Evolutionary conservation across 495 filamentous ascomycete species (phyloP).

Genomic region (Aspergillus homomorphus): DNA sequence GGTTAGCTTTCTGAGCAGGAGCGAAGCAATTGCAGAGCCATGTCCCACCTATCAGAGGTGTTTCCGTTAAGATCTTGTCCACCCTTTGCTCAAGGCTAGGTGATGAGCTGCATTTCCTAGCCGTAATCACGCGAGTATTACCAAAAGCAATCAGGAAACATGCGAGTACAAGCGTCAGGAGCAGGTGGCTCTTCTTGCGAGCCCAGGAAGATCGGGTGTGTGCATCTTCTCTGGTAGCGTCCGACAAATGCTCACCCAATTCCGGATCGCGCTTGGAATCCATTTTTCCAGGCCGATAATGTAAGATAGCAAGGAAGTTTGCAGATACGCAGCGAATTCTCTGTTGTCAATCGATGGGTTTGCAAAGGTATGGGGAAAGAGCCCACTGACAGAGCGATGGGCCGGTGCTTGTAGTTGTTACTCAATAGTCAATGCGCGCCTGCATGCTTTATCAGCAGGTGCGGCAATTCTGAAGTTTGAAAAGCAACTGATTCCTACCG

Average conservation of each 20-base stretch:
- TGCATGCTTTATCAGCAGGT: too few species aligned
- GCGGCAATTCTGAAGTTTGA: too few species aligned
- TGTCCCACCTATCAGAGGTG: slow-evolving; percentile 71
- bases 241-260: not conserved
- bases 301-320: not conserved
- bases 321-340: not conserved
- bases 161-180: not conserved
- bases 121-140: not conserved
- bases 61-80: slow-evolving; percentile 62
- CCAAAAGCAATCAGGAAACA: not conserved
- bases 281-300: not conserved
- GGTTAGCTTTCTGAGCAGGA: not conserved
- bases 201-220: not conserved
- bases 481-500: too few species aligned
- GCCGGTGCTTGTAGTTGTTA: too few species aligned
- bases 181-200: not conserved
- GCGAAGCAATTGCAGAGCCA: not conserved
- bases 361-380: too few species aligned
- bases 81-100: slow-evolving; percentile 62
- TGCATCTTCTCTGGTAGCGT: not conserved
- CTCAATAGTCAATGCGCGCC: too few species aligned
- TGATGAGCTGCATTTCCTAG: slow-evolving; percentile 11
- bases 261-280: not conserved
- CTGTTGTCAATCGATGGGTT: not conserved
- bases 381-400: too few species aligned